Percentiles rank a stretch among this genome's conserved stretches.
Conservation (phyloP, 2,329 filamentous ascomycete species). For the Pseudogymnoascus sp. region DNA sequence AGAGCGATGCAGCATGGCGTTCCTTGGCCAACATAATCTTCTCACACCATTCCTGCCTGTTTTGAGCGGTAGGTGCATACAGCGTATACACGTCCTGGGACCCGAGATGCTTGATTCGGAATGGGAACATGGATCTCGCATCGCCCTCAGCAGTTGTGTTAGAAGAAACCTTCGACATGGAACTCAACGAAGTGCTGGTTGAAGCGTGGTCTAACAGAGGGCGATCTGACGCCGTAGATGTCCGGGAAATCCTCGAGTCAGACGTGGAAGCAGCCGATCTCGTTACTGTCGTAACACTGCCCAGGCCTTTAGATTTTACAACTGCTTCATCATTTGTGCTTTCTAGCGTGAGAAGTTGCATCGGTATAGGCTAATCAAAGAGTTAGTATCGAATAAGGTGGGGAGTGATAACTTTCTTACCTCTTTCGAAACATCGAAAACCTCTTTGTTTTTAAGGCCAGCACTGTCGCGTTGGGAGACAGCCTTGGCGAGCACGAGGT, state of each 20-base stretch:
- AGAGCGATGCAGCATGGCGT: slow-evolving; percentile 78
- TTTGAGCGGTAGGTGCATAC: slow-evolving; percentile 70
- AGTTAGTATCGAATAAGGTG: slow-evolving; percentile 3
- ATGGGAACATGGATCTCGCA: slow-evolving; percentile 64
- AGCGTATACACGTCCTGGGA: slow-evolving; percentile 81
- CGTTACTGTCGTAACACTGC: slow-evolving; percentile 56
- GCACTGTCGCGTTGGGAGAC: slow-evolving; percentile 61
- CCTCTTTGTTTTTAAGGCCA: slow-evolving; percentile 66
- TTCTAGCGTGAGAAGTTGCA: slow-evolving; percentile 90
- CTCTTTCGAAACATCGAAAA: slow-evolving; percentile 89
- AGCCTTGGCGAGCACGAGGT: slow-evolving; percentile 82
- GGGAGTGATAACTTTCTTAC: slow-evolving; percentile 37
- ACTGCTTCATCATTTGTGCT: slow-evolving; percentile 89
- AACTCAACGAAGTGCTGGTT: slow-evolving; percentile 59
- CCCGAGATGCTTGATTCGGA: slow-evolving; percentile 91
- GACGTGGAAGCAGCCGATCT: slow-evolving; percentile 55
- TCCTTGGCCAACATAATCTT: slow-evolving; percentile 96
- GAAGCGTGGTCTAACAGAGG: slow-evolving; percentile 59
- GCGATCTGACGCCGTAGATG: slow-evolving; percentile 33
- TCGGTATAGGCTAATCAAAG: slow-evolving; percentile 68
- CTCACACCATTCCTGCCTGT: slow-evolving; percentile 80
- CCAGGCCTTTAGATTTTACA: slow-evolving; percentile 54
- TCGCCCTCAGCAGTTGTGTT: slow-evolving; percentile 41
- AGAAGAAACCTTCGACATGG: slow-evolving; percentile 38
- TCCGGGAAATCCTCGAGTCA: slow-evolving; percentile 41